Percentiles rank a stretch among this genome's conserved stretches.
Conservation (phyloP, 345 rosid genomes). For the Triadica sebifera region DNA sequence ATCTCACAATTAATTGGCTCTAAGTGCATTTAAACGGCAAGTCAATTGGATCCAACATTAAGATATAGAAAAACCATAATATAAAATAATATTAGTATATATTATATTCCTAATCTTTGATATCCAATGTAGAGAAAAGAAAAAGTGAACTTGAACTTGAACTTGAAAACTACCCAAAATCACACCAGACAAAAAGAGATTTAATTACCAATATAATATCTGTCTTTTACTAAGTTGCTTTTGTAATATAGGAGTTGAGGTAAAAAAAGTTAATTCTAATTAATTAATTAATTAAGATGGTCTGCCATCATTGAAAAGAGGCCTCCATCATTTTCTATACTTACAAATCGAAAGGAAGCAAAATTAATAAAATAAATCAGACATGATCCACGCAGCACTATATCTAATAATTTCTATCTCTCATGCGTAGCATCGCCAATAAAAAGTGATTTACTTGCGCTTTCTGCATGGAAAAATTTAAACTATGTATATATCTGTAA, state of each 20-base stretch:
- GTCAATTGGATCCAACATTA: neutral
- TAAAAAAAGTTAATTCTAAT: constrained; percentile 8
- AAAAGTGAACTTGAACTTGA: too few species aligned
- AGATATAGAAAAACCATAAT: neutral
- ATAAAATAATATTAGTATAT: neutral
- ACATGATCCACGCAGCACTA: constrained; percentile 12
- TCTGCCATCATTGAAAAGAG: constrained; percentile 43
- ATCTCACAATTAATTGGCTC: neutral
- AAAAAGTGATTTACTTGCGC: constrained; percentile 22
- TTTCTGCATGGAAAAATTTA: constrained; percentile 35
- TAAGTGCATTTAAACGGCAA: constrained; percentile 7
- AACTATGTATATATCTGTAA: too few species aligned
- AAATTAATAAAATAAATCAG: constrained; percentile 21
- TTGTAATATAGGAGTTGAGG: constrained; percentile 14
- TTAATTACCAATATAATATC: neutral
- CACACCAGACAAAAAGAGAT: constrained; percentile 26
- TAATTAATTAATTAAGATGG: constrained; percentile 23
- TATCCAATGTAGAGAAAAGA: neutral
- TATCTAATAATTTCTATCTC: constrained; percentile 23
- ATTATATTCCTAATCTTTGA: neutral
- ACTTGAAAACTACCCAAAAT: constrained; percentile 5
- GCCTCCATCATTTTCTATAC: constrained; percentile 15
- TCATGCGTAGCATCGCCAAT: constrained; percentile 32
- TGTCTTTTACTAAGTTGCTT: constrained; percentile 14
- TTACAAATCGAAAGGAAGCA: constrained; percentile 15